These are phyloP conservation scores for Erucastrum elatum DNA, from an alignment of 345 rosid species.

Conservation along the genomic window DNA sequence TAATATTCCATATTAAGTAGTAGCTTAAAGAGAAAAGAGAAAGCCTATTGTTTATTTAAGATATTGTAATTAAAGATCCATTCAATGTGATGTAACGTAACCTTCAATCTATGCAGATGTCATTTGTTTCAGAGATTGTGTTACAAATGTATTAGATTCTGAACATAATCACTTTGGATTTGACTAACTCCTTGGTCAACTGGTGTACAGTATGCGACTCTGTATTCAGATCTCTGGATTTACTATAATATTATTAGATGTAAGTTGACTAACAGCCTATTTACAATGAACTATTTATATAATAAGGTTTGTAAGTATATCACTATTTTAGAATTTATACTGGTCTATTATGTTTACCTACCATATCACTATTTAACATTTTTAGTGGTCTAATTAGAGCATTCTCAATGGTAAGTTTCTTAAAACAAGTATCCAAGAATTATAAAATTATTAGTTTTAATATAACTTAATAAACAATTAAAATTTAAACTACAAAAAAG, in stretches of 20 bases:
- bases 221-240: background rate
- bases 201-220: background rate
- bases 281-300: background rate
- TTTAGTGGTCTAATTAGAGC: background rate
- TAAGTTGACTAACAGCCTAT: background rate
- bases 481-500: no score
- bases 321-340: background rate
- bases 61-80: slow-evolving; percentile 11
- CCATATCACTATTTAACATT: background rate
- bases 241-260: background rate
- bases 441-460: no score
- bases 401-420: no score
- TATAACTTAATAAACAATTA: no score
- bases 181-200: slow-evolving; percentile 27
- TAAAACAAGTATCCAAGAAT: no score
- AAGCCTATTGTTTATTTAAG: slow-evolving; percentile 22
- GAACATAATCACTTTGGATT: slow-evolving; percentile 23
- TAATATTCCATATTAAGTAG: slow-evolving; percentile 30
- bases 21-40: slow-evolving; percentile 15
- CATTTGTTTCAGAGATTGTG: slow-evolving; percentile 25
- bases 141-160: slow-evolving; percentile 21
- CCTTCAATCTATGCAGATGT: slow-evolving; percentile 31
- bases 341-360: background rate
- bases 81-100: slow-evolving; percentile 27
- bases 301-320: background rate